These are phyloP conservation scores for Globisporangium barbulae DNA, from an alignment of 352 stramenopile species.

Conservation along the genomic window DNA sequence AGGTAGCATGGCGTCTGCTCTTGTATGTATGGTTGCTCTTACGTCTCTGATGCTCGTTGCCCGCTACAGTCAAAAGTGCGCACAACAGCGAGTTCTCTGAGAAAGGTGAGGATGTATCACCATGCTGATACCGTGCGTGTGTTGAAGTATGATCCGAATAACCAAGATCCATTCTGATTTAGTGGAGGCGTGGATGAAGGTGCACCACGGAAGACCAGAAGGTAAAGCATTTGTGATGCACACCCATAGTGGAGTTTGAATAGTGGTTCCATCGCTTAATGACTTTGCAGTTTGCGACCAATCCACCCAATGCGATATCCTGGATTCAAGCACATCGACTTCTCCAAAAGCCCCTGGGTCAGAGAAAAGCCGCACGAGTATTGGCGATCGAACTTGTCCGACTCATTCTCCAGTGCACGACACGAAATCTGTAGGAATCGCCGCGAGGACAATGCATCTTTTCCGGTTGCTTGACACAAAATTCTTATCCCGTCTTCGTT, in stretches of 20 bases:
- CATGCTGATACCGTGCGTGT: not conserved
- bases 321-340: not conserved
- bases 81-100: conserved; percentile 14
- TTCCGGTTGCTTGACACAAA: not conserved
- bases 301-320: conserved; percentile 15
- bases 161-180: not conserved
- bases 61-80: conserved; percentile 4
- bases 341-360: not conserved
- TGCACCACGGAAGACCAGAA: conserved; percentile 3
- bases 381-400: not conserved
- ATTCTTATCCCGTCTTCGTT: conserved; percentile 1
- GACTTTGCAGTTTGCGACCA: conserved; percentile 14
- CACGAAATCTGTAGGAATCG: conserved; percentile 3
- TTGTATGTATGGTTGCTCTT: not conserved
- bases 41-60: not conserved
- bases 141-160: not conserved
- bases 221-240: conserved; percentile 4
- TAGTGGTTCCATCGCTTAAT: not conserved
- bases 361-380: not conserved
- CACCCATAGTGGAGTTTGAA: not conserved
- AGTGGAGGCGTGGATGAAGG: conserved; percentile 8
- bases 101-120: conserved; percentile 5
- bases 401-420: conserved; percentile 2
- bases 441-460: not conserved
- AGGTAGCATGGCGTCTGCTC: conserved; percentile 20